These are phyloP conservation scores for Bacidia gigantensis DNA, from an alignment of 495 filamentous ascomycete species.

Conservation along the genomic window DNA sequence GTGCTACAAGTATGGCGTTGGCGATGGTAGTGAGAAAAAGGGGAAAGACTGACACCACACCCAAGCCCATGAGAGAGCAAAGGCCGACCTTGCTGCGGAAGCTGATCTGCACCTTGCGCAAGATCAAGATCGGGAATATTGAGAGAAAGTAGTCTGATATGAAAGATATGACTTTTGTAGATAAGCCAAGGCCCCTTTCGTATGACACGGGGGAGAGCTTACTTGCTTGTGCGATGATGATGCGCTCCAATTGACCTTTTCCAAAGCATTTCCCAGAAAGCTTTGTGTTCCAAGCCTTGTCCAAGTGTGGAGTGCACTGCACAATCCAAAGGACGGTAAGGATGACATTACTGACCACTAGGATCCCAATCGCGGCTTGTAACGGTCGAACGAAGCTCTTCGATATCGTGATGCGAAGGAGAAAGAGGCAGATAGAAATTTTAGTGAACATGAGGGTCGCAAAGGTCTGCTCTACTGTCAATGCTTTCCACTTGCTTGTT, in stretches of 20 bases:
- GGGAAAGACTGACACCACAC: background rate
- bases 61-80: slow-evolving; percentile 6
- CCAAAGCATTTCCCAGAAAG: slow-evolving; percentile 3
- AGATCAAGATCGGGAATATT: slow-evolving; percentile 24
- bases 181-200: background rate
- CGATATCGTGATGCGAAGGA: slow-evolving; percentile 5
- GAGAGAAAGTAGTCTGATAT: slow-evolving; percentile 23
- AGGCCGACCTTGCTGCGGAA: slow-evolving; percentile 23
- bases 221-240: slow-evolving; percentile 12
- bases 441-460: slow-evolving; percentile 12
- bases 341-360: slow-evolving; percentile 6
- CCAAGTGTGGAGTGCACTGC: slow-evolving; percentile 6
- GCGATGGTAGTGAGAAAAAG: background rate
- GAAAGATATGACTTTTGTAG: slow-evolving; percentile 12
- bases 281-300: slow-evolving; percentile 6
- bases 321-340: slow-evolving; percentile 4
- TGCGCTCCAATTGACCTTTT: slow-evolving; percentile 9
- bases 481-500: background rate
- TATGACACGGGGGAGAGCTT: background rate
- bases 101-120: slow-evolving; percentile 19
- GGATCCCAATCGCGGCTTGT: background rate
- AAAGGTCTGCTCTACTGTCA: slow-evolving; percentile 7
- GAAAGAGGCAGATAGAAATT: slow-evolving; percentile 11
- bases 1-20: too few relatives aligned
- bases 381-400: slow-evolving; percentile 4